Conservation (phyloP, 352 stramenopile species). For the Pythium scleroteichum region DNA sequence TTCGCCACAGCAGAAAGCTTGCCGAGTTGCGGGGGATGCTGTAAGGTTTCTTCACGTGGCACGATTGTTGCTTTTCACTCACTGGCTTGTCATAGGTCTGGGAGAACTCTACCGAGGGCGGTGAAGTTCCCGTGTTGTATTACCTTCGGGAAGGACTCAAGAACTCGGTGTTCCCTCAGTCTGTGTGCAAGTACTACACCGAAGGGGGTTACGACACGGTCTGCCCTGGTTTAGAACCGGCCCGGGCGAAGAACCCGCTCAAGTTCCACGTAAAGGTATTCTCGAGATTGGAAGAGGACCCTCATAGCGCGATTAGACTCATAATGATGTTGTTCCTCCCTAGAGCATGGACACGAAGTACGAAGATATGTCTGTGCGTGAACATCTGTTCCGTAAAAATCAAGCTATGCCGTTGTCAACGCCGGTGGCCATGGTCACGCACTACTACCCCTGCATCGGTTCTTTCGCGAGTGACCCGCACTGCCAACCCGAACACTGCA, state of each 20-base stretch:
- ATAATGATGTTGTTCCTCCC: too few relatives aligned
- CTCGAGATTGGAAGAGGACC: too few relatives aligned
- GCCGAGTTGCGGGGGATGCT: constrained; percentile 63
- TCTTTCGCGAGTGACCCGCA: constrained; percentile 56
- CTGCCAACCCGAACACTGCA: constrained; percentile 64
- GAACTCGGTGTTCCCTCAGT: constrained; percentile 68
- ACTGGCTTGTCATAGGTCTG: constrained; percentile 45
- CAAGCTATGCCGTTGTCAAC: constrained; percentile 79
- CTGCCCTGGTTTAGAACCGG: constrained; percentile 61
- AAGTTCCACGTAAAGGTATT: constrained; percentile 61
- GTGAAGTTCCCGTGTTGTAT: constrained; percentile 72
- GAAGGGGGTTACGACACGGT: constrained; percentile 61
- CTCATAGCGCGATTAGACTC: too few relatives aligned
- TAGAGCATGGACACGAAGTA: constrained; percentile 81
- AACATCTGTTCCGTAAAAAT: constrained; percentile 72
- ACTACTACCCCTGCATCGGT: constrained; percentile 82
- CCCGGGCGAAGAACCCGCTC: constrained; percentile 58
- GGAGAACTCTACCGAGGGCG: constrained; percentile 80
- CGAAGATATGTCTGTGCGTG: constrained; percentile 76
- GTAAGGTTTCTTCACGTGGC: constrained; percentile 21
- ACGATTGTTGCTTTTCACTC: too few relatives aligned
- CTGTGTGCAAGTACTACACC: constrained; percentile 71
- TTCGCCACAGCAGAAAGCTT: constrained; percentile 69
- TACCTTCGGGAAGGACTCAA: constrained; percentile 78
- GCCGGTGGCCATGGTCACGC: constrained; percentile 69